Evolutionary conservation across 2,329 filamentous ascomycete genomes (phyloP).

Genomic region (Hypoxylon sp.): DNA sequence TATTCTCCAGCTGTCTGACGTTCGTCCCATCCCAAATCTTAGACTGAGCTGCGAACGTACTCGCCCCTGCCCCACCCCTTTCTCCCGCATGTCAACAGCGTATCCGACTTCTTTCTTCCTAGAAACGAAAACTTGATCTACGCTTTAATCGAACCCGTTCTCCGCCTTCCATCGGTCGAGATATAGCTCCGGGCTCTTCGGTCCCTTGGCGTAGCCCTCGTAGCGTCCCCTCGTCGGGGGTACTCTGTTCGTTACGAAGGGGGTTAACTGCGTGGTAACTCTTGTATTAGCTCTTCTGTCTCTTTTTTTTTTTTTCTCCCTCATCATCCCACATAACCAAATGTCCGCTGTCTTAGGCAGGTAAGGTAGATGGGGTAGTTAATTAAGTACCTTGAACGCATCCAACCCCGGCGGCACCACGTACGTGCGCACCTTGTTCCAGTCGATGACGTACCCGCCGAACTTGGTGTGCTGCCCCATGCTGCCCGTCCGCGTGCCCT

Average conservation of each 20-base stretch:
- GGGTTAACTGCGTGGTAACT: slow-evolving; percentile 71
- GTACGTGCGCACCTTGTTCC: slow-evolving; percentile 89
- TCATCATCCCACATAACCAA: too few relatives aligned
- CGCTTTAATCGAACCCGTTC: slow-evolving; percentile 69
- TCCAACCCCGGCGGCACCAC: slow-evolving; percentile 78
- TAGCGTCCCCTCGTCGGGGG: slow-evolving; percentile 65
- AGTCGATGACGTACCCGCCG: slow-evolving; percentile 88
- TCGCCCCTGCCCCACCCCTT: background rate
- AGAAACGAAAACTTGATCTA: background rate
- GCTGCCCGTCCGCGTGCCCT: slow-evolving; percentile 88
- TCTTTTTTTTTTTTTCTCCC: background rate
- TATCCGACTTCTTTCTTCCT: background rate
- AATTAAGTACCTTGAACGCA: slow-evolving; percentile 78
- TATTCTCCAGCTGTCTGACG: background rate
- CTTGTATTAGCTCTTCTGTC: background rate
- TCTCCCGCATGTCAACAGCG: background rate
- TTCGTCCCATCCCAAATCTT: background rate
- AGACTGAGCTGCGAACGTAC: background rate
- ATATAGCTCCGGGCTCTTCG: slow-evolving; percentile 71
- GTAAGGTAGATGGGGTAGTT: too few relatives aligned
- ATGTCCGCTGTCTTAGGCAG: too few relatives aligned
- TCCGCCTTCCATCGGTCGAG: slow-evolving; percentile 74
- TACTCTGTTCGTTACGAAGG: slow-evolving; percentile 77
- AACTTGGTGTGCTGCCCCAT: slow-evolving; percentile 87
- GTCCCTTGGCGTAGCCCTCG: slow-evolving; percentile 63